phyloP scores from a whole-genome alignment of 2,329 filamentous ascomycete genomes.

The Paracoccidioides brasiliensis region DNA sequence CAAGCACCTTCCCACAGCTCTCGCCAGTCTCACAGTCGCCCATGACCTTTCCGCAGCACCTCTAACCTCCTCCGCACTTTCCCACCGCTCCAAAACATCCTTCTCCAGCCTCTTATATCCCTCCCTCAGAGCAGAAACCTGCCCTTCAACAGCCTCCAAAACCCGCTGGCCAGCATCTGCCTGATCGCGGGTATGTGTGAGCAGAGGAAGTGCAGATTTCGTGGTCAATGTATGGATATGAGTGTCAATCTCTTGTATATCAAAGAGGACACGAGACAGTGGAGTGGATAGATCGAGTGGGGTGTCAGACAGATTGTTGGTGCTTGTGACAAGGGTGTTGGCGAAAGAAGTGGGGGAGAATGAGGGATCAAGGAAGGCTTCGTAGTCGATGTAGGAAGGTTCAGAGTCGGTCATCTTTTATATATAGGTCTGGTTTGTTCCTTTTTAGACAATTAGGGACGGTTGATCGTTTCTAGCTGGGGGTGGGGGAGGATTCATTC shows the following conservation, averaged over 20 bases:
- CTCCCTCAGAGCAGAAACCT: slow-evolving; percentile 67
- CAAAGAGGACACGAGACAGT: slow-evolving; percentile 84
- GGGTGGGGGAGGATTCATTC: not conserved
- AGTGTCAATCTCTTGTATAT: slow-evolving; percentile 92
- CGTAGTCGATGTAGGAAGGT: slow-evolving; percentile 89
- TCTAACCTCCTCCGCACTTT: slow-evolving; percentile 70
- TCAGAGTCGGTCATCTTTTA: slow-evolving; percentile 25
- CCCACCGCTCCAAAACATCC: slow-evolving; percentile 75
- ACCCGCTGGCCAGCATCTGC: slow-evolving; percentile 60
- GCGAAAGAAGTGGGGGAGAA: slow-evolving; percentile 77
- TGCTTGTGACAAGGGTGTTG: slow-evolving; percentile 74
- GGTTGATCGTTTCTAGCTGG: not conserved
- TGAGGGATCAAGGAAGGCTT: slow-evolving; percentile 68
- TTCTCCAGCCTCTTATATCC: slow-evolving; percentile 76
- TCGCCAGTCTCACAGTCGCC: slow-evolving; percentile 62
- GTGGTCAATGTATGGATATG: slow-evolving; percentile 86
- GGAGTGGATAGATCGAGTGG: slow-evolving; percentile 89
- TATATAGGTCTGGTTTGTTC: not conserved
- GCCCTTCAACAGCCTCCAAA: slow-evolving; percentile 61
- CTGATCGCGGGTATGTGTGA: slow-evolving; percentile 64
- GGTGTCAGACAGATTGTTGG: slow-evolving; percentile 82
- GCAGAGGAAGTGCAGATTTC: slow-evolving; percentile 65
- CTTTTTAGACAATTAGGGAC: not conserved
- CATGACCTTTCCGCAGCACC: slow-evolving; percentile 65
- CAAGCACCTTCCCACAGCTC: slow-evolving; percentile 64